phyloP scores from a whole-genome alignment of 1,284 basidiomycete species.

The Tetrapyrgos nigripes region DNA sequence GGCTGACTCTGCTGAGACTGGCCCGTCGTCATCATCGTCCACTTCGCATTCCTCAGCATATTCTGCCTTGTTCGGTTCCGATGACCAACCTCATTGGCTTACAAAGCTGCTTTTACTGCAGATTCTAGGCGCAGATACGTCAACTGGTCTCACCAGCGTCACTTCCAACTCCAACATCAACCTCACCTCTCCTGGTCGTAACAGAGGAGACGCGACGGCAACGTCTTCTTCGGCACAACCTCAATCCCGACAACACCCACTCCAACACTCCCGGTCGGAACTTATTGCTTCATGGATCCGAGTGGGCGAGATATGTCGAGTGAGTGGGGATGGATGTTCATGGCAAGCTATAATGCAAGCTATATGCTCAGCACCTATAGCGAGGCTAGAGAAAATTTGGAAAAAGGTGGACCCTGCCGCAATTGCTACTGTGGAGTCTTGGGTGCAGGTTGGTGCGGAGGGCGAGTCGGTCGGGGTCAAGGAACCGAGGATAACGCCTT shows the following conservation, averaged over 20 bases:
- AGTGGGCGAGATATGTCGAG: conserved; percentile 72
- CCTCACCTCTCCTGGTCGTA: conserved; percentile 3
- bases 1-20: conserved; percentile 6
- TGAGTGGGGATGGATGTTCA: conserved; percentile 74
- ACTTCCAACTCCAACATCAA: neutral
- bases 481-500: conserved; percentile 63
- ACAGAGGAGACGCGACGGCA: conserved; percentile 1
- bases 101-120: conserved; percentile 74
- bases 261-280: conserved; percentile 63
- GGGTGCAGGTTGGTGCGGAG: conserved; percentile 55
- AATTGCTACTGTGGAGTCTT: conserved; percentile 64
- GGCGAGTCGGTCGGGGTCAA: conserved; percentile 41
- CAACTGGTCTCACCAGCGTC: conserved; percentile 20
- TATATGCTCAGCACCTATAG: conserved; percentile 73
- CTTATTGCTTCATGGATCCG: conserved; percentile 74
- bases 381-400: conserved; percentile 80
- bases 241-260: conserved; percentile 64
- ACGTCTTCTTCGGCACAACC: conserved; percentile 28
- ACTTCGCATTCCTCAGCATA: conserved; percentile 25
- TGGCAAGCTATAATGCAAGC: conserved; percentile 76
- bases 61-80: conserved; percentile 65
- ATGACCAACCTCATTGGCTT: conserved; percentile 78
- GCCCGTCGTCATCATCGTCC: conserved; percentile 21
- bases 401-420: conserved; percentile 68
- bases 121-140: conserved; percentile 65